Base-by-base conservation (phyloP, 192 early-diverging fungal genomes). In the Piromyces finnis region DNA sequence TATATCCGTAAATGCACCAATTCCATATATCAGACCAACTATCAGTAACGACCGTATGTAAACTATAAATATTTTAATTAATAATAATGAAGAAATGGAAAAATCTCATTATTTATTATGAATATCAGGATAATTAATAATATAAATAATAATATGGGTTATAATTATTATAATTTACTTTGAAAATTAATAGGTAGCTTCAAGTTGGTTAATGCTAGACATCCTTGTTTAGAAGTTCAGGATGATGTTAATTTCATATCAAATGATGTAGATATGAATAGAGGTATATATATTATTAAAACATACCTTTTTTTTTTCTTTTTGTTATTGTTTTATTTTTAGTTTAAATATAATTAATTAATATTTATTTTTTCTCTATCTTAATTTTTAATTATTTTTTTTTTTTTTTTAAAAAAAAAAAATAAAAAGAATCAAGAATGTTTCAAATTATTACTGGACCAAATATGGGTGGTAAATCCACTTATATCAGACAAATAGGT, bases 391-490 rank as follows among this genome's bases (percentile, higher is more conserved):
- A n/a, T n/a, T n/a, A n/a, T n/a, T n/a, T n/a, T n/a, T n/a, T n/a
- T n/a, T n/a, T n/a, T 51, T 51, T 51, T 22, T 1, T 5, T 22
- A 51, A 51, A 51, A 51, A 22, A 22, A 22, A 35, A 26, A 28
- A 77, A 82, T 5, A 29, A 27, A 28, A 79, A 86, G 83, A 87
- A 37, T 39, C 77, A 41, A 83, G 84, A 83, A 79, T 80, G 82
- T 97, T 98, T 81, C 88, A 91, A 30, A 95, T 98, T 39, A 97
- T 98, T 78, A 97, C 96, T 0, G 97, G 97, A 0, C 97, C 97
- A 22, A 99, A 99, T 85, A 99, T 99, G 97, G 95, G 96, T 81
- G 97, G 97, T 59, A 99, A 99, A 84, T 96, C 95, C 13, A 99
- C 97, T 0, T 99, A 95, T 84, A 97, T 97, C 81, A 89, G 97